These are phyloP conservation scores for Fusarium redolens DNA, from an alignment of 2,329 filamentous ascomycete genomes.

Conservation along the genomic window DNA sequence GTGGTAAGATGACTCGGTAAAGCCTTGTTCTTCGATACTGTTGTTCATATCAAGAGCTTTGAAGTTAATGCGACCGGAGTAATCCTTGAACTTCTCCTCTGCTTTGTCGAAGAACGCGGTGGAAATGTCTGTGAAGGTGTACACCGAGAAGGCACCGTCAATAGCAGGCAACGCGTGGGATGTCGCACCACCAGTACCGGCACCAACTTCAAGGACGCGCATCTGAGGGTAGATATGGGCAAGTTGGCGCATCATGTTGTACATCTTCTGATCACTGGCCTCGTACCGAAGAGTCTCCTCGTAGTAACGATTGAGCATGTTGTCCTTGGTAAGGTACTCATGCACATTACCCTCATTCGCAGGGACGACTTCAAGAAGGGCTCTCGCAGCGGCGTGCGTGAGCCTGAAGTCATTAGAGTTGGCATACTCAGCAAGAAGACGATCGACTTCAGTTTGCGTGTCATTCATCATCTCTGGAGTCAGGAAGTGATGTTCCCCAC, in stretches of 20 bases:
- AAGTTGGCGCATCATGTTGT: background rate
- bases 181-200: constrained; percentile 11
- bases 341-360: constrained; percentile 1
- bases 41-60: constrained; percentile 12
- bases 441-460: background rate
- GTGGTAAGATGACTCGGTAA: constrained; percentile 2
- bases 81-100: constrained; percentile 8
- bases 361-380: background rate
- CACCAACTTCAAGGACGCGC: constrained; percentile 10
- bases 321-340: constrained; percentile 24
- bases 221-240: background rate
- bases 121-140: constrained; percentile 16
- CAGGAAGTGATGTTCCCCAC: background rate
- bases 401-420: constrained; percentile 10
- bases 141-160: background rate
- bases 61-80: background rate
- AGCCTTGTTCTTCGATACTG: background rate
- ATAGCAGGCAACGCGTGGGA: background rate
- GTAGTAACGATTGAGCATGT: constrained; percentile 51
- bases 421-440: background rate
- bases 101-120: constrained; percentile 8
- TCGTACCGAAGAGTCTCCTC: background rate
- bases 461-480: constrained; percentile 4
- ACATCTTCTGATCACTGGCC: background rate
- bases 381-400: background rate